Percentiles rank a stretch among this genome's conserved stretches.
phyloP scores from a whole-genome alignment of 768 basidiomycete genomes.

The Coprinellus micaceus region DNA sequence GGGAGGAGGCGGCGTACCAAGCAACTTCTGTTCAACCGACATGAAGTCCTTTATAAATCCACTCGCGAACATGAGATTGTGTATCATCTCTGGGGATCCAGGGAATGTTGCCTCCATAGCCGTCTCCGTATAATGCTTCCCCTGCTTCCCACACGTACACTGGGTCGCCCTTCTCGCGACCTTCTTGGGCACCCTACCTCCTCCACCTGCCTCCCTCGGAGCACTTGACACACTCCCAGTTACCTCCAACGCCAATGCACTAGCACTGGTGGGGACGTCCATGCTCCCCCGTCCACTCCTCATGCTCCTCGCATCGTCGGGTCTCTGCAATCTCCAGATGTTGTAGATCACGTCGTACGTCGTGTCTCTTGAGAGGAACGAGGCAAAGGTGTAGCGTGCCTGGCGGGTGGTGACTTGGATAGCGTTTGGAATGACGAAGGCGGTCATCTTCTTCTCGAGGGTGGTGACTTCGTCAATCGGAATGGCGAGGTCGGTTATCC shows the following conservation, averaged over 20 bases:
- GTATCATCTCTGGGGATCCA: constrained; percentile 91
- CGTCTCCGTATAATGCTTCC: constrained; percentile 65
- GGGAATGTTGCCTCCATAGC: constrained; percentile 80
- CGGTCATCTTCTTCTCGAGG: constrained; percentile 97
- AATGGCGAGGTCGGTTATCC: constrained; percentile 91
- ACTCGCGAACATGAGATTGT: constrained; percentile 94
- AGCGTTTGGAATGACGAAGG: constrained; percentile 95
- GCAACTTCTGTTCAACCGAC: constrained; percentile 81
- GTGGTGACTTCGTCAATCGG: constrained; percentile 83
- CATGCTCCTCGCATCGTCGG: constrained; percentile 48
- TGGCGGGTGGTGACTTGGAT: constrained; percentile 84
- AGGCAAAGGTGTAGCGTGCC: constrained; percentile 90
- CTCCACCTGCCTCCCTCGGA: constrained; percentile 4
- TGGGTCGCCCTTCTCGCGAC: constrained; percentile 53
- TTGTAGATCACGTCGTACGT: constrained; percentile 95
- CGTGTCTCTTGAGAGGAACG: constrained; percentile 93
- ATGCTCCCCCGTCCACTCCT: constrained; percentile 34
- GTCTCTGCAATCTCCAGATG: constrained; percentile 90
- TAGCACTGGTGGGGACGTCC: constrained; percentile 20
- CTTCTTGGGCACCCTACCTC: constrained; percentile 8
- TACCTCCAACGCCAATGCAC: constrained; percentile 15
- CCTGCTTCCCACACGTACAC: constrained; percentile 71
- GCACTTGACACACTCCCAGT: constrained; percentile 12
- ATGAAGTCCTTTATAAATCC: constrained; percentile 95
- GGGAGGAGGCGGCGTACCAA: constrained; percentile 51